Base-by-base conservation (phyloP, 116 monocot genomes). In the Posidonia oceanica region DNA sequence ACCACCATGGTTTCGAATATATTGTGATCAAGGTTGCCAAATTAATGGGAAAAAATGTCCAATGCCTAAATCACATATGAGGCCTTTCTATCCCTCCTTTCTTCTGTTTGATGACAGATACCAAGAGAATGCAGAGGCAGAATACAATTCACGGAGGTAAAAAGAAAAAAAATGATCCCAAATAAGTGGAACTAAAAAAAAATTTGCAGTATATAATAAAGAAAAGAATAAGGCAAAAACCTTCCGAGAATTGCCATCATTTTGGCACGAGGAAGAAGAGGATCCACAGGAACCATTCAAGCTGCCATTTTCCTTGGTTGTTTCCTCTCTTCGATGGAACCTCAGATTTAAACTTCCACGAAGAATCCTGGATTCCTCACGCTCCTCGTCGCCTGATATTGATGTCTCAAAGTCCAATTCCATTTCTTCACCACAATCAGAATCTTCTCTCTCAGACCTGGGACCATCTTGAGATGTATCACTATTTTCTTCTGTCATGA, bases 371-470 rank as follows among this genome's bases (percentile, higher is more conserved):
- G 87, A 72, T 72, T 91, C 94, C 58, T 88, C 88, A 64, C 23
- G 76, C 8, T 14, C 79, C 68, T 96, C 96, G 66, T 96, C 91
- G 54, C 80, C 91, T 17, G 88, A 82, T 72, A 86, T 59, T 61
- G 91, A 84, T 62, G 96, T 85, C 74, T 89, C 96, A 83, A 91
- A 87, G 52, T 91, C 91, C 63, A 91, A 44, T 57, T 91, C 91
- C 91, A 91, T 84, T 82, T 91, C 95, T 16, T 90, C 82, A 48
- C 89, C 95, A 85, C 75, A 87, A 78, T 96, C 96, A 77, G 91
- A 85, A 52, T 96, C 91, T 63, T 84, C 95, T 69, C 88, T 82
- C 71, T 90, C 91, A 75, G 78, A 72, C 51, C 73, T 59, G 72
- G 67, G 71, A 57, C 72, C 75, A 59, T 79, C 86, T 76, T 80